phyloP scores from a whole-genome alignment of 2,329 filamentous ascomycete genomes.

The Colletotrichum simmondsii region DNA sequence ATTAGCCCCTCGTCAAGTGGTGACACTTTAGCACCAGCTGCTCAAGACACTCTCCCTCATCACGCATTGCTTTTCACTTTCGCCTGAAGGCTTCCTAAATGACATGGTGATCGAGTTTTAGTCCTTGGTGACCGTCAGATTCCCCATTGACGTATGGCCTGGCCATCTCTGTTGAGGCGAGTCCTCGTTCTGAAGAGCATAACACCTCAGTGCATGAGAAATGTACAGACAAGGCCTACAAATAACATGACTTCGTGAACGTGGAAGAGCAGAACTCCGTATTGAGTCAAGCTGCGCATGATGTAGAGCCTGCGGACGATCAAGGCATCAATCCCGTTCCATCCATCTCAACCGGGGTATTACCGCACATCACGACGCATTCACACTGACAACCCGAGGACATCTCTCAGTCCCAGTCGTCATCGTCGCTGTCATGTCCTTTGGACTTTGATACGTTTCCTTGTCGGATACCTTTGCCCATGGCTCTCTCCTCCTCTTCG shows the following conservation, averaged over 20 bases:
- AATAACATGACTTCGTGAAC: not conserved
- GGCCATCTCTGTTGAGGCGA: not conserved
- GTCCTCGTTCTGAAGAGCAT: not conserved
- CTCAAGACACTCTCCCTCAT: not conserved
- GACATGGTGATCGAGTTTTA: not conserved
- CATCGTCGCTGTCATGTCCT: conserved; percentile 62
- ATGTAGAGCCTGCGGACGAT: not conserved
- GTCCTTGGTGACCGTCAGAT: not conserved
- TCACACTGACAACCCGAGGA: not conserved
- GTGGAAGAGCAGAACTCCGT: not conserved
- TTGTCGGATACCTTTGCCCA: conserved; percentile 61
- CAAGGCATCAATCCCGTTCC: not conserved
- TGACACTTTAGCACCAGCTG: not conserved
- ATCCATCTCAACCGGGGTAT: not conserved
- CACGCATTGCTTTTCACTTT: not conserved
- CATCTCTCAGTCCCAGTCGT: conserved; percentile 67
- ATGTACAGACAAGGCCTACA: not conserved
- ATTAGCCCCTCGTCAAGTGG: not conserved
- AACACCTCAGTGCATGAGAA: not conserved
- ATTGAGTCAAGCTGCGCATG: not conserved
- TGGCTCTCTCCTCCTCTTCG: conserved; percentile 66
- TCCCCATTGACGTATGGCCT: not conserved
- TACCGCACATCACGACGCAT: not conserved
- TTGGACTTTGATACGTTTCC: conserved; percentile 57
- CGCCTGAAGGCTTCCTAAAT: fast-evolving